These are phyloP conservation scores for Apophysomyces trapeziformis DNA, from an alignment of 371 early-diverging fungal genomes.

Conservation along the genomic window DNA sequence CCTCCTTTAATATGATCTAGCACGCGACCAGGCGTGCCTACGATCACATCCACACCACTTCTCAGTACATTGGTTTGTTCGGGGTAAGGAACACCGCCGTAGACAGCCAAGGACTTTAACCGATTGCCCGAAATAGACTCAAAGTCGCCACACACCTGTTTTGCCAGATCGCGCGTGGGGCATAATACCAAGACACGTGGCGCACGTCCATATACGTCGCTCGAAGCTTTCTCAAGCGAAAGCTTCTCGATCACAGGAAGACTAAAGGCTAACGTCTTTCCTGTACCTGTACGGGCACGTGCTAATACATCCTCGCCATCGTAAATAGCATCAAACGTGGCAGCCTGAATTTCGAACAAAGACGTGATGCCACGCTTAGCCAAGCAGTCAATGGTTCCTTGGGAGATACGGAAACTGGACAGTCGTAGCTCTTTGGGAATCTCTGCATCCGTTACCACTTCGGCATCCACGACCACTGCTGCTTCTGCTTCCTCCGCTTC, in stretches of 20 bases:
- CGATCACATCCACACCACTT: conserved; percentile 92
- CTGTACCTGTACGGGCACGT: conserved; percentile 97
- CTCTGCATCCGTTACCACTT: conserved; percentile 29
- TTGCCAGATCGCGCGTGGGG: conserved; percentile 98
- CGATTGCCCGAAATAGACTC: conserved; percentile 61
- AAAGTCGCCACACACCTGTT: conserved; percentile 83
- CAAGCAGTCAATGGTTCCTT: conserved; percentile 66
- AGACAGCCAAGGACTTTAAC: conserved; percentile 64
- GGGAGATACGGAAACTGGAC: conserved; percentile 64
- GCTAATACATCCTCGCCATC: conserved; percentile 93
- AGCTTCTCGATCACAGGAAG: conserved; percentile 86
- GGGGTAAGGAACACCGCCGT: conserved; percentile 88
- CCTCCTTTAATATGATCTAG: conserved; percentile 93
- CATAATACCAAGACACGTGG: conserved; percentile 84
- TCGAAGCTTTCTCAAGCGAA: conserved; percentile 53
- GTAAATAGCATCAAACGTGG: conserved; percentile 79
- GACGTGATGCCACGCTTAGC: conserved; percentile 72
- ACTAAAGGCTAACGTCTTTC: conserved; percentile 92
- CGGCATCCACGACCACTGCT: conserved; percentile 15
- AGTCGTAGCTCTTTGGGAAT: conserved; percentile 72
- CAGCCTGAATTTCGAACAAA: conserved; percentile 94
- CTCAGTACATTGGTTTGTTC: conserved; percentile 80
- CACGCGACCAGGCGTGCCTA: conserved; percentile 98
- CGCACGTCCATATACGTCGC: conserved; percentile 59
- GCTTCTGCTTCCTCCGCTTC: conserved; percentile 13